A percentile compares a stretch with the other conserved stretches of the same genome.
These are phyloP conservation scores for Candida hispaniensis DNA, from an alignment of 805 yeast genomes.

Conservation along the genomic window DNA sequence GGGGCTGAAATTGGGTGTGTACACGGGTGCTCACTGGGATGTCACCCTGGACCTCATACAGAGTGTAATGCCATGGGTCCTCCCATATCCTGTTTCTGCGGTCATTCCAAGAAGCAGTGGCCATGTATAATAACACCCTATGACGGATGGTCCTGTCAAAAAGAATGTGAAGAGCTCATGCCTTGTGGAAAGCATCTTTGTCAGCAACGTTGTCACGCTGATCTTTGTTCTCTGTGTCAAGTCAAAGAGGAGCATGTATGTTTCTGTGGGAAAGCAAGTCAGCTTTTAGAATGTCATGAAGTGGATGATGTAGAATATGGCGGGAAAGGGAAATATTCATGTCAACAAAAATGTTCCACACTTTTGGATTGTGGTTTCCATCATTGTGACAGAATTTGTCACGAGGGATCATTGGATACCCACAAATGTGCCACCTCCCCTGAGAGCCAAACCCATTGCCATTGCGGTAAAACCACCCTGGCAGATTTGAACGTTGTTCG, in stretches of 20 bases:
- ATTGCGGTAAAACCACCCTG: slow-evolving; percentile 57
- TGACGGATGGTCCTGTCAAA: slow-evolving; percentile 58
- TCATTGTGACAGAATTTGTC: slow-evolving; percentile 42
- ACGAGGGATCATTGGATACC: slow-evolving; percentile 36
- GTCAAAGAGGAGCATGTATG: slow-evolving; percentile 42
- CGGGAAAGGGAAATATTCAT: slow-evolving; percentile 26
- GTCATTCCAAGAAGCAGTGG: slow-evolving; percentile 49
- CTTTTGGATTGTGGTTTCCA: slow-evolving; percentile 57
- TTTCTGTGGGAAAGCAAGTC: slow-evolving; percentile 57
- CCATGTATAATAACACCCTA: slow-evolving; percentile 70
- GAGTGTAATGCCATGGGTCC: slow-evolving; percentile 75
- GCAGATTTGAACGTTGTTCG: slow-evolving; percentile 36
- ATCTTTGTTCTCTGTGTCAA: slow-evolving; percentile 69
- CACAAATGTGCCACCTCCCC: slow-evolving; percentile 58
- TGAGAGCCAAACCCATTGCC: slow-evolving; percentile 48
- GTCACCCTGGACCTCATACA: slow-evolving; percentile 89
- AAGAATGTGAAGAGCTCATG: slow-evolving; percentile 47
- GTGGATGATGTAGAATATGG: slow-evolving; percentile 8
- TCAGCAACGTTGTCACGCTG: slow-evolving; percentile 55
- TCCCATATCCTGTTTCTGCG: slow-evolving; percentile 60
- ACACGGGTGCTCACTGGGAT: slow-evolving; percentile 62
- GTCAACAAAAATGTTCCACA: slow-evolving; percentile 37
- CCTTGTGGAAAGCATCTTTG: slow-evolving; percentile 71
- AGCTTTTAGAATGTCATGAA: slow-evolving; percentile 19
- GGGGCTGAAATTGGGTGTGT: slow-evolving; percentile 43